Conservation (phyloP, 2,329 filamentous ascomycete genomes). For the Aplosporella prunicola region DNA sequence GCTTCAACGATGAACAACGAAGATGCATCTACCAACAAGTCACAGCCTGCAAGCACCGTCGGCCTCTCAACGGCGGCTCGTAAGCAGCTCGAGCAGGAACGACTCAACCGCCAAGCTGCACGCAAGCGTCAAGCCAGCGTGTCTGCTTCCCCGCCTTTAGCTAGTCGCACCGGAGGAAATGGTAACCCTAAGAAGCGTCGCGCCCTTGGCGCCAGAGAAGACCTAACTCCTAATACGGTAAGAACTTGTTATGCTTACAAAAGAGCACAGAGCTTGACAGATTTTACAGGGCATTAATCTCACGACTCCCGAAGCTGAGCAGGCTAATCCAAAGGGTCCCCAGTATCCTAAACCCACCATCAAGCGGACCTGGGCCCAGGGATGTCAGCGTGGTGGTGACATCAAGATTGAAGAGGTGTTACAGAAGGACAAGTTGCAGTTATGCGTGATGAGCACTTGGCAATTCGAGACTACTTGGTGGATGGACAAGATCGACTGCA, state of each 20-base stretch:
- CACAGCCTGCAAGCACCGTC: constrained; percentile 1
- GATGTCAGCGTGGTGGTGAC: constrained; percentile 57
- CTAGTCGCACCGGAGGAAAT: too few relatives aligned
- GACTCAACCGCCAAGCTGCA: constrained; percentile 56
- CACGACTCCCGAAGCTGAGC: too few relatives aligned
- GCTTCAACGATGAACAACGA: background rate
- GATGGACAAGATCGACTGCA: constrained; percentile 57
- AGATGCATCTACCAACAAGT: constrained; percentile 2
- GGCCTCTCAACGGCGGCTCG: constrained; percentile 36
- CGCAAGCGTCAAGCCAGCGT: constrained; percentile 50
- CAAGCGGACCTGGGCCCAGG: constrained; percentile 70
- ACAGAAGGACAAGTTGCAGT: constrained; percentile 59
- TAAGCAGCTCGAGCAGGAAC: constrained; percentile 76
- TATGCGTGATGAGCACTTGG: constrained; percentile 78
- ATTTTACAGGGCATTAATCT: too few relatives aligned
- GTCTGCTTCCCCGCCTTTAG: constrained; percentile 17
- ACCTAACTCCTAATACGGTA: too few relatives aligned
- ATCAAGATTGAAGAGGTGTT: constrained; percentile 84
- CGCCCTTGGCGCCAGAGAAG: too few relatives aligned
- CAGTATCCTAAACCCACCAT: constrained; percentile 55
- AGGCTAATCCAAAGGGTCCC: too few relatives aligned
- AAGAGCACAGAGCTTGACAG: too few relatives aligned
- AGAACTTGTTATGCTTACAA: too few relatives aligned
- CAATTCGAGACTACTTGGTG: constrained; percentile 83
- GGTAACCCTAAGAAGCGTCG: too few relatives aligned